Evolutionary conservation across 495 filamentous ascomycete genomes (phyloP), one percentile per base, ranked within the genome.

Genomic region (Apodospora peruviana): DNA sequence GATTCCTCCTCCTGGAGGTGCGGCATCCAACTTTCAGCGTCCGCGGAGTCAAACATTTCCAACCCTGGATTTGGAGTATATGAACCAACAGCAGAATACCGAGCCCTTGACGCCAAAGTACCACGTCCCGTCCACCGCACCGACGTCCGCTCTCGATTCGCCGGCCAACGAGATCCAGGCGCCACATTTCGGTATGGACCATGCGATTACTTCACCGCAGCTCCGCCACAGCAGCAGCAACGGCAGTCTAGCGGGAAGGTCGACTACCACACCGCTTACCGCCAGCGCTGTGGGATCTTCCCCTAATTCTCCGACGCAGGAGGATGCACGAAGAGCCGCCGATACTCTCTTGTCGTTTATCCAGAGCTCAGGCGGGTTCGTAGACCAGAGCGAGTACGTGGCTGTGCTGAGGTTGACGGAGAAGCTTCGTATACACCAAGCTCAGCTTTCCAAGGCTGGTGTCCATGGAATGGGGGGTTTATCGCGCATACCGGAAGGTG

Each of bases 1-100:
- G 7, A 77, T 80, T 25, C 72, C 75, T 4, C 69, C 74, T 14
- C 72, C 36, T 17, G 58, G 52, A 0, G 39, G 44, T 19, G 40
- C 71, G 42, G 71, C 61, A 42, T 74, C 74, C 51, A 74, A 75
- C 47, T 84, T 82, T 56, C 80, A 86, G 52, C 80, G 91, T 27
- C 90, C 88, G 21, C 81, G 93, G 62, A 94, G 90, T 66, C 90
- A 95, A 66, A 97, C 93, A 0, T 93, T 96, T 45, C 91, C 93
- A 21, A 78, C 83, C 22, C 67, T 86, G 44, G 86, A 93, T 55
- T 76, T 87, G 4, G 82, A 80, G 40, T 84, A 87, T 58, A 79
- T 89, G 57, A 80, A 85, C 36, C 77, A 81, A 45, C 67, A 82
- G 18, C 73, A 83, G 41, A 66, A 73, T 2, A 73, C 77, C 11